These are phyloP conservation scores for Coprinopsis sp. DNA, from an alignment of 768 basidiomycete species.

Conservation along the genomic window DNA sequence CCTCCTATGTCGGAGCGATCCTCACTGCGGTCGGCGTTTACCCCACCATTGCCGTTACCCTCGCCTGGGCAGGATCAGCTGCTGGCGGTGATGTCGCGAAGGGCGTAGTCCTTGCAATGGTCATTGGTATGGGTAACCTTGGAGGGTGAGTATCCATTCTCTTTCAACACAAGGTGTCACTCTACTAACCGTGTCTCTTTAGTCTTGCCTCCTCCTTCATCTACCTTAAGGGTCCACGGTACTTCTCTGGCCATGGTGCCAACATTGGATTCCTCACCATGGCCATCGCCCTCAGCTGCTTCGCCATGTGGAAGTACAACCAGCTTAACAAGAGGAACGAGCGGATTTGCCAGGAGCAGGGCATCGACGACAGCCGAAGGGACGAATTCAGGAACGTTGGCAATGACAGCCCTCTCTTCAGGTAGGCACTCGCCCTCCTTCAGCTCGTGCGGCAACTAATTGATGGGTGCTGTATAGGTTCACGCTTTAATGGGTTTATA, in stretches of 20 bases:
- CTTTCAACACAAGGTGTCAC: background rate
- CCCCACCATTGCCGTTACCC: constrained; percentile 41
- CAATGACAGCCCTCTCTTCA: constrained; percentile 51
- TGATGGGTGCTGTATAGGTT: background rate
- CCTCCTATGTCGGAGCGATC: constrained; percentile 44
- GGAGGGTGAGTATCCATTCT: constrained; percentile 32
- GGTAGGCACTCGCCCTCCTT: constrained; percentile 24
- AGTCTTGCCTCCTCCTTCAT: constrained; percentile 38
- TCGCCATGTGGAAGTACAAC: constrained; percentile 45
- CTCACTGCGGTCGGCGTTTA: constrained; percentile 50
- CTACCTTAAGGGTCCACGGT: constrained; percentile 33
- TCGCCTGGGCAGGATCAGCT: constrained; percentile 55
- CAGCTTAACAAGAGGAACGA: constrained; percentile 47
- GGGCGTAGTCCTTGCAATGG: constrained; percentile 43
- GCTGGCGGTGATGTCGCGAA: constrained; percentile 49
- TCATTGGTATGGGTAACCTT: constrained; percentile 52
- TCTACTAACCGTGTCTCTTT: constrained; percentile 10
- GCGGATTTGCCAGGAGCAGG: constrained; percentile 34
- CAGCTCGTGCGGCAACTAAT: background rate
- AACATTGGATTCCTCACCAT: constrained; percentile 24
- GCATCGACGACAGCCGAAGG: constrained; percentile 33
- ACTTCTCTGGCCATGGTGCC: constrained; percentile 32
- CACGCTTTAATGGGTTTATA: too few relatives aligned
- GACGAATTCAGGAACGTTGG: constrained; percentile 45
- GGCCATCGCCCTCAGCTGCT: constrained; percentile 36